Base-by-base conservation (phyloP, 169 alveolate genomes). In the Eimeria tenella region DNA sequence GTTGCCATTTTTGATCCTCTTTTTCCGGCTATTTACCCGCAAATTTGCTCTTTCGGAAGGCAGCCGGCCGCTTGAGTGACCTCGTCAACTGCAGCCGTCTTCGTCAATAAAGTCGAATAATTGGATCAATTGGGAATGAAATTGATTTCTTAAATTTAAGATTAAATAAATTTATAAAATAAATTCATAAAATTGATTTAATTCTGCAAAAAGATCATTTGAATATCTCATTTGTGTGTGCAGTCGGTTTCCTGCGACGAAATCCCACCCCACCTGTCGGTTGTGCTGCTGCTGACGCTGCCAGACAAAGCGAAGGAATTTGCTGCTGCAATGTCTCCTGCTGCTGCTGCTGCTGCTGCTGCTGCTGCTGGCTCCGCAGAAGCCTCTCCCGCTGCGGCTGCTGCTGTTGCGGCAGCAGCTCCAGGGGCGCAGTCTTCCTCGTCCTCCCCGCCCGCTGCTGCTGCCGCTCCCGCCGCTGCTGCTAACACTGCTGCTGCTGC, bases 181-280 rank as follows among this genome's bases (percentile, higher is more conserved):
- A 31, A 31, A 31, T 31, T 31, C 42, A 31, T 31, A 31, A 31
- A 31, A 31, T 31, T 31, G 42, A 31, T 31, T 31, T 31, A 31
- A 31, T 31, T 31, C 42, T 31, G 42, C 42, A 31, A 31, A 31
- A 31, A 31, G 42, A 31, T 31, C 42, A 0, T 31, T 31, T 31
- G 42, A 31, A 31, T 31, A 31, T 2, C 42, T 31, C 42, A 50
- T 71, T 42, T 5, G 25, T 50, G 65, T 52, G 13, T 31, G 25
- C 86, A 49, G 86, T 75, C 86, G 55, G 86, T 75, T 4, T 75
- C 86, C 25, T 75, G 86, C 63, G 86, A 75, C 17, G 86, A 75
- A n/a, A 4, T 75, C 10, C 86, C 86, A 4, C 65, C 86, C 11
- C 60, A 31, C 25, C 42, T 75, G 23, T 49, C 63, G 10, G 86